These are phyloP conservation scores for Podaxis carcinomalis DNA, from an alignment of 768 basidiomycete genomes.

Conservation along the genomic window DNA sequence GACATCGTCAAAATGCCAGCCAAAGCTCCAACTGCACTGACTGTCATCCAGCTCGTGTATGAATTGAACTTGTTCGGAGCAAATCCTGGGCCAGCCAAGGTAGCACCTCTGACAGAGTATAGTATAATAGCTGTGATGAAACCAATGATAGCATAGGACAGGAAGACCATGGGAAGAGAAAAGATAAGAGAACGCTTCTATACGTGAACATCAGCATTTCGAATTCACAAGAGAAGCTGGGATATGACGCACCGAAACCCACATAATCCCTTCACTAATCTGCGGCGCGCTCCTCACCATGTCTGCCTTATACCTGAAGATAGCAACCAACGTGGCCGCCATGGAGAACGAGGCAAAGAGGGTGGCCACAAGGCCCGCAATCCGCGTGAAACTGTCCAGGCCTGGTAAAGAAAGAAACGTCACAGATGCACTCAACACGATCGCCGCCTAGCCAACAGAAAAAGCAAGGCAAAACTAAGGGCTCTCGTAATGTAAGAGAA, in stretches of 20 bases:
- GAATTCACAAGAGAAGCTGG: background rate
- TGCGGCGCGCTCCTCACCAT: slow-evolving; percentile 46
- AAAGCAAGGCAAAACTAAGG: slow-evolving; percentile 15
- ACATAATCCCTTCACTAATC: slow-evolving; percentile 52
- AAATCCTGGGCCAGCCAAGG: slow-evolving; percentile 29
- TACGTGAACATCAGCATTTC: background rate
- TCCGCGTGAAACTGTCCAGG: slow-evolving; percentile 57
- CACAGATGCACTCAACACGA: slow-evolving; percentile 76
- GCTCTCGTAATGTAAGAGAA: slow-evolving; percentile 5
- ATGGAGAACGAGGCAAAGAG: slow-evolving; percentile 68
- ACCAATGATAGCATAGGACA: slow-evolving; percentile 66
- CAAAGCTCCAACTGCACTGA: slow-evolving; percentile 61
- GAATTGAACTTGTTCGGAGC: background rate
- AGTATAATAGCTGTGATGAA: slow-evolving; percentile 63
- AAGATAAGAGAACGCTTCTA: slow-evolving; percentile 61
- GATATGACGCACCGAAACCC: slow-evolving; percentile 36
- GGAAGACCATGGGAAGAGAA: slow-evolving; percentile 70
- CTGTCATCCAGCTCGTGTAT: slow-evolving; percentile 45
- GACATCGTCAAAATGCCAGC: slow-evolving; percentile 58
- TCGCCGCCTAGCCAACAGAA: slow-evolving; percentile 54
- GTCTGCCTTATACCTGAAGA: slow-evolving; percentile 68
- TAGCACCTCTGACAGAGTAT: slow-evolving; percentile 58
- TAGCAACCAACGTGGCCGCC: slow-evolving; percentile 61
- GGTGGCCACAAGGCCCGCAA: slow-evolving; percentile 64
- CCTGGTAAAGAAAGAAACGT: slow-evolving; percentile 79